Evolutionary conservation across 768 basidiomycete genomes (phyloP).

Genomic region (Kwoniella botswanensis): DNA sequence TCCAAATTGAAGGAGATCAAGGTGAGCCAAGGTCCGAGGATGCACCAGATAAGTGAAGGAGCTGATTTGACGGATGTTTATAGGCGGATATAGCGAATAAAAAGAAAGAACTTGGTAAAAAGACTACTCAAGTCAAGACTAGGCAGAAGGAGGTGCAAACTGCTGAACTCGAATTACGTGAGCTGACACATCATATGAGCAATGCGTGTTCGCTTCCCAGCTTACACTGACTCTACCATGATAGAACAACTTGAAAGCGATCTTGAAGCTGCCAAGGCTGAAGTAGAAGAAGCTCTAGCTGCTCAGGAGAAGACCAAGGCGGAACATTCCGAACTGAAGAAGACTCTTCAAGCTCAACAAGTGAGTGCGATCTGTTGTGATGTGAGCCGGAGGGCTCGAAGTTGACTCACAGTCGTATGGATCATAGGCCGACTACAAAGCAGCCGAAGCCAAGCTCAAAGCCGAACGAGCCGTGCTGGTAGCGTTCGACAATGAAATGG

Average conservation of each 20-base stretch:
- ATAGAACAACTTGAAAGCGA: conserved; percentile 82
- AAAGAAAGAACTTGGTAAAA: conserved; percentile 79
- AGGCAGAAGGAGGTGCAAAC: conserved; percentile 90
- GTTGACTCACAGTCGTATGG: neutral
- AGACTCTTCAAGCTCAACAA: conserved; percentile 44
- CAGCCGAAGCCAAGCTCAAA: conserved; percentile 73
- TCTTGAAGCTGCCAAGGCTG: conserved; percentile 63
- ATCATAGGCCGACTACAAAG: conserved; percentile 62
- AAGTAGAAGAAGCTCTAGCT: conserved; percentile 61
- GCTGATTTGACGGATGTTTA: neutral
- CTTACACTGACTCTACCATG: neutral
- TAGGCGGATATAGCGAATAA: conserved; percentile 79
- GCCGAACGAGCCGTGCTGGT: conserved; percentile 86
- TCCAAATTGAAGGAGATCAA: conserved; percentile 94
- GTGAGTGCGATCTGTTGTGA: conserved; percentile 23
- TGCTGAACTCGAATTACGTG: conserved; percentile 83
- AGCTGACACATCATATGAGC: conserved; percentile 41
- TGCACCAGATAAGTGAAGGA: conserved; percentile 1
- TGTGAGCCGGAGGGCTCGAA: neutral
- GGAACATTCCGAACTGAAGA: conserved; percentile 68
- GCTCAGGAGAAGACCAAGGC: conserved; percentile 66
- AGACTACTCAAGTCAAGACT: conserved; percentile 78
- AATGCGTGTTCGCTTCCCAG: neutral
- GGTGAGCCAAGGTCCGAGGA: conserved; percentile 59
- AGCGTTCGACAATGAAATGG: conserved; percentile 86